Conservation (phyloP, 768 basidiomycete genomes). For the Auriscalpium microsporum region DNA sequence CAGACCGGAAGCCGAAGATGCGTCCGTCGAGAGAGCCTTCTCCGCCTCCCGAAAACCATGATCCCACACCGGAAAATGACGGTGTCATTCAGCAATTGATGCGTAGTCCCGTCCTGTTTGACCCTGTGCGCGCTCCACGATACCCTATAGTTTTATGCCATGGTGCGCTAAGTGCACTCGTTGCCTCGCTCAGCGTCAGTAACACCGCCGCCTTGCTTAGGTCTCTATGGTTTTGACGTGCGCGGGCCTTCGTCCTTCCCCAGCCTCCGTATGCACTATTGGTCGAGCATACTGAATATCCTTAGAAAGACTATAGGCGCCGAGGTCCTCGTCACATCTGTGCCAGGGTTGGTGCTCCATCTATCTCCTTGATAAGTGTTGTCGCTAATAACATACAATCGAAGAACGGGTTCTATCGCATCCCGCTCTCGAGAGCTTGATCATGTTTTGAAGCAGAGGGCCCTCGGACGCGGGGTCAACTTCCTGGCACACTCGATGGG, state of each 20-base stretch:
- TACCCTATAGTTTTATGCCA: conserved; percentile 95
- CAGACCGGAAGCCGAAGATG: background rate
- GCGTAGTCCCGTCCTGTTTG: conserved; percentile 65
- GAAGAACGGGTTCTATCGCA: conserved; percentile 81
- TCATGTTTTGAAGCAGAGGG: conserved; percentile 54
- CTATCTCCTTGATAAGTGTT: background rate
- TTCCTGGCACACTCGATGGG: conserved; percentile 98
- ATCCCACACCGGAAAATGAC: conserved; percentile 5
- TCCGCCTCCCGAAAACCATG: conserved; percentile 14
- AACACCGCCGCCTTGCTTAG: conserved; percentile 27
- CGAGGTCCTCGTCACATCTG: conserved; percentile 92
- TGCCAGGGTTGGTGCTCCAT: conserved; percentile 64
- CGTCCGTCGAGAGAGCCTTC: background rate
- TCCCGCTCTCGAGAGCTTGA: conserved; percentile 75
- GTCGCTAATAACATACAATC: background rate
- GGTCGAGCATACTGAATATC: conserved; percentile 80
- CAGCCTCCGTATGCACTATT: conserved; percentile 83
- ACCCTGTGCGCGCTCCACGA: conserved; percentile 72
- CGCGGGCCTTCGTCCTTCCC: conserved; percentile 79
- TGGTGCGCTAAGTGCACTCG: conserved; percentile 42
- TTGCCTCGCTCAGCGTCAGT: background rate
- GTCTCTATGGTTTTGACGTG: conserved; percentile 92
- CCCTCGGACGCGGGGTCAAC: conserved; percentile 76
- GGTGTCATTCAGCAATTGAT: conserved; percentile 67
- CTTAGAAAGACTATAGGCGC: conserved; percentile 77